Evolutionary conservation across 2,329 filamentous ascomycete genomes (phyloP), one percentile per base, ranked within the genome.

Genomic region (Fusarium phyllophilum): DNA sequence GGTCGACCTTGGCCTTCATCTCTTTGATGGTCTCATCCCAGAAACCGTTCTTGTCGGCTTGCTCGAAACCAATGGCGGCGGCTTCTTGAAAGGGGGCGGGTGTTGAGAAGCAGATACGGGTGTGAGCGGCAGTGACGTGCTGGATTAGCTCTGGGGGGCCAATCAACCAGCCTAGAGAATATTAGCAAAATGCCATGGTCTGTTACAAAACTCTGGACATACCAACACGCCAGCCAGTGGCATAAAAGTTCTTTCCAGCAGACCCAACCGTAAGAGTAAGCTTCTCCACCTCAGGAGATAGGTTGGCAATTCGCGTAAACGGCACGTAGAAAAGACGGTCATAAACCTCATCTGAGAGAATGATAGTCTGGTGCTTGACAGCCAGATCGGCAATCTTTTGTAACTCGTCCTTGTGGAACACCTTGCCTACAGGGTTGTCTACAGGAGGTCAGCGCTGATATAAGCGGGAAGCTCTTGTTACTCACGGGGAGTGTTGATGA

Each of bases 241-340:
- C 94, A 80, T 98, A 98, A 84, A 99, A 99, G 86, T 96, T 97
- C 89, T 99, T 99, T 78, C 96, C 96, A 3, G 95, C 96, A 1
- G 95, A 97, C 26, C 96, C 96, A 36, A 99, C 96, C 0, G 96
- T 98, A 55, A 99, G 84, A 9, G 96, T 98, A 75, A 97, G 88
- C 66, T 90, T 90, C 77, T 95, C 95, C 58, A 98, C 91, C 81
- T 98, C 95, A 1, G 95, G 95, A 0, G 94, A 97, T 24, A 99
- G 86, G 0, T 95, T 98, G 31, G 94, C 94, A 62, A 98, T 92
- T 77, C 96, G 90, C 2, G 95, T 98, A 81, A 98, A 99, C 2
- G 96, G 96, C 3, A 95, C 94, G 81, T 98, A 99, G 87, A 92
- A 98, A 2, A 99, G 89, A 33, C 95, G 91, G 82, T 99, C 96